Evolutionary conservation across 306 rosid genomes (phyloP), one percentile per base, ranked within the genome.

Genomic region (Medicago lupulina): DNA sequence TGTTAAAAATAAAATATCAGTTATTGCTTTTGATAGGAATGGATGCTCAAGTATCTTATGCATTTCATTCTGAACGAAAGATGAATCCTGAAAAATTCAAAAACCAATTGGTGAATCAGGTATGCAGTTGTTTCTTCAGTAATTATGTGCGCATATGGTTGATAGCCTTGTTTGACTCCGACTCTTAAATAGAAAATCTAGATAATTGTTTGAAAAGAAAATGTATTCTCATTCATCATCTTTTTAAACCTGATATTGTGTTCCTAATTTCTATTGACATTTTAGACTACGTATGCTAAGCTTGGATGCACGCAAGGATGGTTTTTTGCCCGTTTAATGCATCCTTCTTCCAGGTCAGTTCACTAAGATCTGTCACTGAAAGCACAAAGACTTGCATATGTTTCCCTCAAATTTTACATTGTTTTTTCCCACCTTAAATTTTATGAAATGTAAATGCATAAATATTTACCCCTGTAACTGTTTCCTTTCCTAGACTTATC

Each of bases 41-140:
- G 97, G 99, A 95, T 80, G 99, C 97, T 80, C 97, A 95, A 88
- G 96, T 95, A 71, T 95, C 99, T 39, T 92, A 92, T 47, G 97
- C 93, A 57, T 95, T 95, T 88, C 99, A 95, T 83, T 87, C 97
- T 21, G 97, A 95, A 85, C 78, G 99, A 75, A 95, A 95, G 87
- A 18, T 75, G 90, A 87, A 92, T 84, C 99, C 99, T 2, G 99
- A 90, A 84, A 95, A 89, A 60, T 95, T 92, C 67, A 95, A 92
- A 79, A 90, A 90, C 81, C 99, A 92, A 77, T 83, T 92, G 68
- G 78, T 85, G 74, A 92, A 95, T 83, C 97, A 92, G 96, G 99
- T 92, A 82, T 54, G 19, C 11, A 66, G 39, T 19, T 74, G 53
- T 67, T 80, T 54, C 63, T 44, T 28, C 68, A n/a, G 60, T 34